Percentiles rank a stretch among this genome's conserved stretches.
Conservation (phyloP, 2,329 filamentous ascomycete genomes). For the Ophiostoma novo-ulmi region DNA sequence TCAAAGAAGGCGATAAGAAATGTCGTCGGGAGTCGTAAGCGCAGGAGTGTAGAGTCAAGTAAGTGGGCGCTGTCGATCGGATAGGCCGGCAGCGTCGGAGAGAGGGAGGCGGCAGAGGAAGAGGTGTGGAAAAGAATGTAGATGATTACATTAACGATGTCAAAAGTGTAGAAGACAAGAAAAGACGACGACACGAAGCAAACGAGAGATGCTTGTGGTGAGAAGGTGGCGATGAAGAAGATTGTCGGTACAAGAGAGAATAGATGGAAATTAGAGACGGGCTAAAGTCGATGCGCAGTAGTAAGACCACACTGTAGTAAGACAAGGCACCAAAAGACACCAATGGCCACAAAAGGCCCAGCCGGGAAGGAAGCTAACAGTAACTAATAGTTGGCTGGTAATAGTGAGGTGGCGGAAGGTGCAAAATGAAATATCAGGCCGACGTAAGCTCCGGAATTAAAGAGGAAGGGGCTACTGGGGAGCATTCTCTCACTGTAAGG, state of each 20-base stretch:
- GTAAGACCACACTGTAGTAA: not conserved
- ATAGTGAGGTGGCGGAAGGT: not conserved
- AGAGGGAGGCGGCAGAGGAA: not conserved
- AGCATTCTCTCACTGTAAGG: no score
- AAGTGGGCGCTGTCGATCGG: not conserved
- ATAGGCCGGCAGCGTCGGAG: constrained; percentile 7
- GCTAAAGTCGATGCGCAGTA: not conserved
- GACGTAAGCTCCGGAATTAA: not conserved
- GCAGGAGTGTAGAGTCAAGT: not conserved
- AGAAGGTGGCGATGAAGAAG: not conserved
- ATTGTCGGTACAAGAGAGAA: not conserved
- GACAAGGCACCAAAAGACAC: not conserved
- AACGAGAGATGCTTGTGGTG: not conserved
- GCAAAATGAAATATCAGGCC: not conserved
- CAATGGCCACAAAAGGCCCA: not conserved
- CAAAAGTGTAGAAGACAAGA: not conserved
- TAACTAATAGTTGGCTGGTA: not conserved
- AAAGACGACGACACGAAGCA: not conserved
- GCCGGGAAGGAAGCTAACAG: not conserved
- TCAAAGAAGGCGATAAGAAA: not conserved
- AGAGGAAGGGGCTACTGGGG: not conserved
- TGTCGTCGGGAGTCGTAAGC: not conserved
- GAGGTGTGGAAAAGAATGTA: not conserved
- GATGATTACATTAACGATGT: not conserved
- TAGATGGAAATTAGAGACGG: not conserved